These are phyloP conservation scores for Coemansia sp. DNA, from an alignment of 192 early-diverging fungal genomes.

Conservation along the genomic window DNA sequence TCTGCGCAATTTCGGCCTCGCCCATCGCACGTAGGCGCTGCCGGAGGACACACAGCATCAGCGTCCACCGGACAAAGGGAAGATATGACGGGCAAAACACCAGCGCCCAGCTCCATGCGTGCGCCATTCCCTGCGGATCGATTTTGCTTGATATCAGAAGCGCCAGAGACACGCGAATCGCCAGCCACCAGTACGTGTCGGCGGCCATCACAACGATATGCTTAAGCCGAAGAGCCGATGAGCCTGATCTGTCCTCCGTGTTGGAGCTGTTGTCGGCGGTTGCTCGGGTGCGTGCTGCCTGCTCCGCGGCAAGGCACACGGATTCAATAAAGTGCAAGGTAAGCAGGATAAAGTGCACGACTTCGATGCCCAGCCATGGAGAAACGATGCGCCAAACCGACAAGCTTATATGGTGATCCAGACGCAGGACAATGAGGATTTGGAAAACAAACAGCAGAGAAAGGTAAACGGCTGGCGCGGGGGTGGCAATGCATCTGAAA, in stretches of 20 bases:
- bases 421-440: conserved; percentile 69
- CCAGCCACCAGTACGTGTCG: conserved; percentile 67
- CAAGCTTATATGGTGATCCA: conserved; percentile 68
- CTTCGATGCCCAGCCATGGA: conserved; percentile 86
- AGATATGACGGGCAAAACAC: conserved; percentile 74
- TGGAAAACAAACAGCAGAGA: conserved; percentile 72
- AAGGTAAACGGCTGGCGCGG: conserved; percentile 54
- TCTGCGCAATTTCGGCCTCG: conserved; percentile 38
- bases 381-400: conserved; percentile 70
- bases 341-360: conserved; percentile 61
- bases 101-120: conserved; percentile 63
- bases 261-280: neutral
- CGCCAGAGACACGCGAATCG: conserved; percentile 66
- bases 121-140: conserved; percentile 41
- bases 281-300: neutral
- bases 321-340: conserved; percentile 25
- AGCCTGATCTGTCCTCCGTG: neutral
- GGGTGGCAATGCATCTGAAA: conserved; percentile 19
- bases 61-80: conserved; percentile 60
- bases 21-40: conserved; percentile 54
- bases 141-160: conserved; percentile 71
- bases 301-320: conserved; percentile 4
- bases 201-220: conserved; percentile 40
- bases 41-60: conserved; percentile 51
- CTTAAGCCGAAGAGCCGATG: conserved; percentile 4